Evolutionary conservation across 805 yeast genomes (phyloP).

Genomic region (Pichia membranifaciens): DNA sequence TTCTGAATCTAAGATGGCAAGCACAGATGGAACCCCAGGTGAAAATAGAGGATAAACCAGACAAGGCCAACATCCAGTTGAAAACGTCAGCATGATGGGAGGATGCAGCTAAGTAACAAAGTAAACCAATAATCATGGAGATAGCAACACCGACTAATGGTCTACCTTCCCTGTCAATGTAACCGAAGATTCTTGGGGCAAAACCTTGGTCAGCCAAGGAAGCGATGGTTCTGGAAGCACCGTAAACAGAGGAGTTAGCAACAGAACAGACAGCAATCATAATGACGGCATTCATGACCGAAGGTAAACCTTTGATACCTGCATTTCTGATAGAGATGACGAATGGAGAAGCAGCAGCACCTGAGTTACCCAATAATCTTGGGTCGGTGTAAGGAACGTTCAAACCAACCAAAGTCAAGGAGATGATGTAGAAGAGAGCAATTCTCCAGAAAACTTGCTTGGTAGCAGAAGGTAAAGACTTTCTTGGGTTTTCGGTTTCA

Average conservation of each 20-base stretch:
- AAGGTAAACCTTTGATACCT: conserved; percentile 58
- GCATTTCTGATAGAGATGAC: conserved; percentile 62
- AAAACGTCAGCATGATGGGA: conserved; percentile 49
- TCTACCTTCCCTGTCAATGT: conserved; percentile 70
- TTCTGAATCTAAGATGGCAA: conserved; percentile 63
- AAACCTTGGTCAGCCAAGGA: conserved; percentile 64
- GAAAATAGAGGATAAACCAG: conserved; percentile 67
- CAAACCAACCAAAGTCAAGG: conserved; percentile 50
- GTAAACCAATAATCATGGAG: conserved; percentile 47
- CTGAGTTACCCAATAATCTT: conserved; percentile 41
- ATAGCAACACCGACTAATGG: conserved; percentile 63
- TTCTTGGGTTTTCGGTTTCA: conserved; percentile 57
- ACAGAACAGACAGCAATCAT: conserved; percentile 66
- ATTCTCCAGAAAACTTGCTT: conserved; percentile 65
- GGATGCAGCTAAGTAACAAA: conserved; percentile 59
- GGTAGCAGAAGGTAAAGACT: conserved; percentile 56
- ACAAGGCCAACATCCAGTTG: conserved; percentile 68
- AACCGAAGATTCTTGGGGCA: conserved; percentile 55
- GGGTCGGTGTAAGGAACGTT: conserved; percentile 54
- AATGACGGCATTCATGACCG: conserved; percentile 67
- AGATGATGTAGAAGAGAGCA: conserved; percentile 49
- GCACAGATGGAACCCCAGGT: conserved; percentile 72
- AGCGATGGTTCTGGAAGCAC: conserved; percentile 64
- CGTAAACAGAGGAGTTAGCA: conserved; percentile 67
- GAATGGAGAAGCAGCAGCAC: conserved; percentile 57